Evolutionary conservation across 495 filamentous ascomycete genomes (phyloP).

Genomic region (Lasiosphaeria miniovina): DNA sequence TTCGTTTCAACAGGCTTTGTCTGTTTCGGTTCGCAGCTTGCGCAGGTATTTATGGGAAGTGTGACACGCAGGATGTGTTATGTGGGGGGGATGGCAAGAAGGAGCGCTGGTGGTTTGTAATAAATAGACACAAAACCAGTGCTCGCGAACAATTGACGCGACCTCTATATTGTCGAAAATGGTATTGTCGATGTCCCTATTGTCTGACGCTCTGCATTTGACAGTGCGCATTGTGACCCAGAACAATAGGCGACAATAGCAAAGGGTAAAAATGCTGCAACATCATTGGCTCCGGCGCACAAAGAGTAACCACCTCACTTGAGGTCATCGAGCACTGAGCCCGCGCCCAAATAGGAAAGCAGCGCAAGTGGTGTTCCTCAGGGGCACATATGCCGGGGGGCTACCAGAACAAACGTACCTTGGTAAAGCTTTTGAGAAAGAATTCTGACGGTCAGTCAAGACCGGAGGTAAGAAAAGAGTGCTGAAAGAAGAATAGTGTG

Average conservation of each 20-base stretch:
- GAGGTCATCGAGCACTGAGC: not conserved
- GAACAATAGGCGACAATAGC: conserved; percentile 2
- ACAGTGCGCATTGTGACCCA: not conserved
- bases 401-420: conserved; percentile 7
- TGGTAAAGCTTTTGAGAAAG: conserved; percentile 4
- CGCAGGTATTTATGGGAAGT: too few relatives aligned
- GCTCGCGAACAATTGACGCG: not conserved
- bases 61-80: too few relatives aligned
- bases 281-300: not conserved
- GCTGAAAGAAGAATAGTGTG: conserved; percentile 20
- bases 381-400: conserved; percentile 4
- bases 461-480: conserved; percentile 9
- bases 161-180: not conserved
- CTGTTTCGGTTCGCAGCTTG: too few relatives aligned
- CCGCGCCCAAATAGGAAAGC: not conserved
- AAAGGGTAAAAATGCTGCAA: not conserved
- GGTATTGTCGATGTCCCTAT: not conserved
- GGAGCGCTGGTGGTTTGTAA: too few relatives aligned
- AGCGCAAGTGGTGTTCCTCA: not conserved
- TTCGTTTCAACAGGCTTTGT: not conserved
- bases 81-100: too few relatives aligned
- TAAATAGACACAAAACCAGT: too few relatives aligned
- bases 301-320: conserved; percentile 1
- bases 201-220: not conserved
- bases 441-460: conserved; percentile 17